Base-by-base conservation (phyloP, 1,139 yeast species). In the Geotrichum reessii region DNA sequence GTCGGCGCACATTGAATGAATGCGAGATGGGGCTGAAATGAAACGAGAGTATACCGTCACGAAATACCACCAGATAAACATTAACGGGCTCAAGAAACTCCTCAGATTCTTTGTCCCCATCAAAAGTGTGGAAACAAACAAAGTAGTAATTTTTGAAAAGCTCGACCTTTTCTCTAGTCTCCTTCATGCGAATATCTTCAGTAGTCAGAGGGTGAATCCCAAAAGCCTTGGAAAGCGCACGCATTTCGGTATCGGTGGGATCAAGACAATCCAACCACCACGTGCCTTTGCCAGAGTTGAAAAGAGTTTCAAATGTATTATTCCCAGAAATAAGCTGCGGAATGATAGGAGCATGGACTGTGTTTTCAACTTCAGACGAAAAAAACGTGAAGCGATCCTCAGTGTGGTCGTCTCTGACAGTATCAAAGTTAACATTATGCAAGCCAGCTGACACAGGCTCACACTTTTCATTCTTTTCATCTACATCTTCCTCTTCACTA, bases 231-330 rank as follows among this genome's bases (percentile, higher is more conserved):
- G 96, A 84, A n/a, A 93, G 68, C 0, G 88, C 92, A 69, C 89
- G 90, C 96, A 93, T 91, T 71, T 93, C 99, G 63, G 87, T 95
- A 67, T 92, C 98, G 0, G 96, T 87, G 2, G 99, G 99, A 67
- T 91, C 87, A 60, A 88, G 76, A 33, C 95, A 89, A 72, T 93
- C 98, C 8, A 93, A 78, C 97, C 99, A 93, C 80, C 80, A 77
- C 24, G 79, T 74, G 1, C 86, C 83, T 56, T 82, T 83, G 14
- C 80, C 79, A 48, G 78, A 76, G 56, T 79, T 78, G 71, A 91
- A 90, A 51, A 90, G 73, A 8, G 19, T 33, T 27, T 53, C 52
- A 42, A 53, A 33, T 40, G 57, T 28, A 83, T 83, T 60, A 9
- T 50, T 44, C 1, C 85, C 85, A 22, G 77, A 76, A 6, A 87